Evolutionary conservation across 495 filamentous ascomycete genomes (phyloP).

Genomic region (Penicillium malachiteum): DNA sequence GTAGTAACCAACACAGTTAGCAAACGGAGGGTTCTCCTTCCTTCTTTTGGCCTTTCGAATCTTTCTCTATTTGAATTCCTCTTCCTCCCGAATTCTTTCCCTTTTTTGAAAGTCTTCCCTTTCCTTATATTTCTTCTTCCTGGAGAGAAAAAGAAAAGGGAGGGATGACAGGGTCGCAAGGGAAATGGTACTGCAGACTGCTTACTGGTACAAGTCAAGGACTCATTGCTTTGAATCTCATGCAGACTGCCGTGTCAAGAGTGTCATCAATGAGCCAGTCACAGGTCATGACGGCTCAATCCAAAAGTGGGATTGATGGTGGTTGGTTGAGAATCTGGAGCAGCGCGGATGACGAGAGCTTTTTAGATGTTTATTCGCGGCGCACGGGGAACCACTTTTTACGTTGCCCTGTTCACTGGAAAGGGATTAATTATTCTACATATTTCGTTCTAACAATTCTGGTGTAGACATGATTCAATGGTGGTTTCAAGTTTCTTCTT

Average conservation of each 20-base stretch:
- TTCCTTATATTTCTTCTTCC: not conserved
- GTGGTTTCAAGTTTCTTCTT: not conserved
- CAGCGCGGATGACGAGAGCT: constrained; percentile 18
- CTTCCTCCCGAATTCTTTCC: not conserved
- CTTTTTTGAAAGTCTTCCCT: not conserved
- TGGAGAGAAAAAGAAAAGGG: not conserved
- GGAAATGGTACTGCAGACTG: constrained; percentile 7
- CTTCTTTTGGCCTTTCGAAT: not conserved
- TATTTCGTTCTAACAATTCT: too few relatives aligned
- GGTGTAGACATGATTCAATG: not conserved
- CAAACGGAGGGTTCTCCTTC: not conserved
- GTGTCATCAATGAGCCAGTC: constrained; percentile 15
- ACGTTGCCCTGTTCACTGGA: too few relatives aligned
- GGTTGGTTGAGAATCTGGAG: constrained; percentile 8
- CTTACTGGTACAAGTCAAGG: constrained; percentile 22
- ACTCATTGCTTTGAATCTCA: constrained; percentile 20
- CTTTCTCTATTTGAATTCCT: not conserved
- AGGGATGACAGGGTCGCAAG: constrained; percentile 8
- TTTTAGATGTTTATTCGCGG: constrained; percentile 19
- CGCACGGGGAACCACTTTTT: constrained; percentile 17
- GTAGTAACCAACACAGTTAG: constrained; percentile 4
- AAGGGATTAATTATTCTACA: too few relatives aligned
- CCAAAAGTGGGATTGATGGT: constrained; percentile 5
- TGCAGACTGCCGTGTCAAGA: constrained; percentile 19
- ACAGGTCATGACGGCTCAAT: constrained; percentile 17